Evolutionary conservation across 345 rosid species (phyloP), one percentile per base, ranked within the genome.

Genomic region (Hibiscus tridactylites): DNA sequence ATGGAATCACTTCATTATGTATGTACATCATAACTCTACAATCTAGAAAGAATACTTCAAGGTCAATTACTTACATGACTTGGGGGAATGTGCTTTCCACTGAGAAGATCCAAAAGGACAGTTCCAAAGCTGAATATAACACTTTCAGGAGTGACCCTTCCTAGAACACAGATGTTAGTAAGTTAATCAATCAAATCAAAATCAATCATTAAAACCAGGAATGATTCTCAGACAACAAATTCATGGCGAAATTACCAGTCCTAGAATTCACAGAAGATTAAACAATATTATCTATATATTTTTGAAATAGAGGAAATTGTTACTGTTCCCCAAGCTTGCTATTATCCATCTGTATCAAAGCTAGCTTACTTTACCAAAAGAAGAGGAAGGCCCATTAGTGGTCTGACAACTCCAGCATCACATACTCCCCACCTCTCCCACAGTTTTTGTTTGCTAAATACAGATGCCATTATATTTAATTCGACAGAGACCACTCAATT

Each of bases 41-140:
- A 50, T 16, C 52, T 47, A 47, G 17, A 50, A 50, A 13, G 54
- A 50, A 50, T 29, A 12, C 17, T 60, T 12, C 6, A 60, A 68
- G 19, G 50, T 2, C 29, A 28, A 26, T 15, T 62, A 66, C 91
- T 86, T 81, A 90, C 96, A 75, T 88, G 93, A 80, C 85, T 88
- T 65, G 93, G 96, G 72, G 96, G 93, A 59, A 90, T 85, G 72
- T 87, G 90, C 79, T 83, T 86, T 83, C 96, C 96, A 76, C 82
- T 88, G 6, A 90, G 84, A 73, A 90, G 80, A 75, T 87, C 87
- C 77, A 87, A 73, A 78, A 90, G 91, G 73, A 90, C 75, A 57
- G 91, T 90, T 50, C 96, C 96, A 76, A 85, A 88, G 77, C 93
- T 88, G 76, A 78, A 88, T 29, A 79, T 87, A 64, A 90, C 87